phyloP scores from a whole-genome alignment of 2,329 filamentous ascomycete species.

The Fusarium multiceps region DNA sequence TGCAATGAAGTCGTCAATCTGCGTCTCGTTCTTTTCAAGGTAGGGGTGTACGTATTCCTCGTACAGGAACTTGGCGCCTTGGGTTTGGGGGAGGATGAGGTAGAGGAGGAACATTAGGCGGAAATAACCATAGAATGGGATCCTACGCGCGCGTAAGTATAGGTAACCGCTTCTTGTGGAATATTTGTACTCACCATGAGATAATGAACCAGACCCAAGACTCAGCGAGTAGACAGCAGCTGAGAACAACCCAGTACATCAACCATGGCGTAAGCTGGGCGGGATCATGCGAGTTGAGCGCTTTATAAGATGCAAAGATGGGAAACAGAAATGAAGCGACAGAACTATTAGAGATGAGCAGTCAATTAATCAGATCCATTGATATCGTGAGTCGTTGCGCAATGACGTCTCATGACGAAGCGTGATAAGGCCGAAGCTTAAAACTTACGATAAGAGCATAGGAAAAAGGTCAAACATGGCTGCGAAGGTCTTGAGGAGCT shows the following conservation, averaged over 20 bases:
- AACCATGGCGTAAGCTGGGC: conserved; percentile 95
- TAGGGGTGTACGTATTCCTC: conserved; percentile 88
- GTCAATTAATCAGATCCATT: conserved; percentile 27
- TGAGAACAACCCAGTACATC: conserved; percentile 98
- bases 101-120: conserved; percentile 90
- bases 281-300: conserved; percentile 90
- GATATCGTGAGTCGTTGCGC: neutral
- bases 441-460: conserved; percentile 79
- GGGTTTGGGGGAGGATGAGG: conserved; percentile 96
- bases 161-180: neutral
- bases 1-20: conserved; percentile 92
- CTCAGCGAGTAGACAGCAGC: conserved; percentile 82
- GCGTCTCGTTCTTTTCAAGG: conserved; percentile 83
- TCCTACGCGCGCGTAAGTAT: conserved; percentile 58
- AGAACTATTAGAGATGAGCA: conserved; percentile 66
- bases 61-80: conserved; percentile 89
- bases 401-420: conserved; percentile 40
- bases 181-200: conserved; percentile 64
- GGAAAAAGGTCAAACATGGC: conserved; percentile 82
- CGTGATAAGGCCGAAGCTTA: conserved; percentile 26
- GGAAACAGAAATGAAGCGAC: conserved; percentile 92
- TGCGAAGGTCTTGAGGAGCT: conserved; percentile 32
- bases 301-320: conserved; percentile 97
- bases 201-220: conserved; percentile 90
- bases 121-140: conserved; percentile 94